Evolutionary conservation across 2,329 filamentous ascomycete genomes (phyloP), one percentile per base, ranked within the genome.

Genomic region (Waltergamsia citrina): DNA sequence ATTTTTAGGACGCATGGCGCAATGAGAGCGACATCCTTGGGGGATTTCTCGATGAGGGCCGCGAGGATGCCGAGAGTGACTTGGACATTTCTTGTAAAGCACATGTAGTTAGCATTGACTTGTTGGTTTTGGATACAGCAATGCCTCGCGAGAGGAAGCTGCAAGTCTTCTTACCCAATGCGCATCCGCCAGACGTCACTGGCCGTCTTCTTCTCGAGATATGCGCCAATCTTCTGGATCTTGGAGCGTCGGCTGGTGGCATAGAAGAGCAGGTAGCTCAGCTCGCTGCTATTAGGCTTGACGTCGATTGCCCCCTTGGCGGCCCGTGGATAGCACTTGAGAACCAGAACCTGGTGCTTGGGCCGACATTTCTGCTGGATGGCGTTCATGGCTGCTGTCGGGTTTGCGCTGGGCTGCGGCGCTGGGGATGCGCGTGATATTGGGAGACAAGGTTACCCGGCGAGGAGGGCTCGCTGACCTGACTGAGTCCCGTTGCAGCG

Each of bases 241-340:
- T 96, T 98, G 60, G 85, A 90, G 44, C 86, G 80, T 40, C 90
- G 85, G 47, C 88, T 94, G 53, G 85, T 93, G 41, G 85, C 87
- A 67, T 98, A 96, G 71, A 94, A 96, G 35, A 96, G 77, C 43
- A 98, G 75, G 56, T 96, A 96, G 60, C 86, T 94, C 42, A 98
- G 76, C 67, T 98, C 92, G 62, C 86, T 94, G 45, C 86, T 86
- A 61, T 96, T 96, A 29, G 92, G 88, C 62, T 90, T 93, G 52
- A 94, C 86, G 51, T 94, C 86, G 54, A 88, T 82, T 41, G 85
- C 81, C 33, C 85, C 86, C 63, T 95, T 96, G 44, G 85, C 85
- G 43, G 85, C 88, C 47, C 83, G 82, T 26, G 92, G 92, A 59
- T 95, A 98, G 68, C 90, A 96, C 65, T 94, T 95, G 44, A 95